phyloP scores from a whole-genome alignment of 2,329 filamentous ascomycete genomes.

The Pestalotiopsis fici region DNA sequence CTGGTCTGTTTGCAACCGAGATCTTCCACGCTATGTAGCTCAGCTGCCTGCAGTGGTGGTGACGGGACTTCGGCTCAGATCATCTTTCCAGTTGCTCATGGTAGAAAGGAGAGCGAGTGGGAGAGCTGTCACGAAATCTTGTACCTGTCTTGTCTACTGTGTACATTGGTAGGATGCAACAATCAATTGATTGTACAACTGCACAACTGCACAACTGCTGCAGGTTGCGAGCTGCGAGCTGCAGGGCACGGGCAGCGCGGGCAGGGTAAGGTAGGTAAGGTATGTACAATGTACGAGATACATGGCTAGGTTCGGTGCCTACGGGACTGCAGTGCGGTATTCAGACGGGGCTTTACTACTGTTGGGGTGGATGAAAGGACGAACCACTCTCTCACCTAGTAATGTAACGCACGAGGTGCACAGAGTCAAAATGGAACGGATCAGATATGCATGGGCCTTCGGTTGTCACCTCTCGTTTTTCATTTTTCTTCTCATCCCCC shows the following conservation, averaged over 20 bases:
- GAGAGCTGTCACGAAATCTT: no score
- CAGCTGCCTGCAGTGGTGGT: not conserved
- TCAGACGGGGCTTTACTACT: not conserved
- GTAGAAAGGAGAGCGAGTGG: no score
- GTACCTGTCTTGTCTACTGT: no score
- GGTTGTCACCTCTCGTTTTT: no score
- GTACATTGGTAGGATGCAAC: no score
- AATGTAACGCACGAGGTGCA: not conserved
- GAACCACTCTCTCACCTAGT: not conserved
- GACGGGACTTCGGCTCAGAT: not conserved
- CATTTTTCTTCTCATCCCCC: no score
- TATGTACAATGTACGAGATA: no score
- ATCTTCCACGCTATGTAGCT: not conserved
- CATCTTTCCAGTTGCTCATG: no score
- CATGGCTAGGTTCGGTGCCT: no score
- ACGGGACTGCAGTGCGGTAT: no score
- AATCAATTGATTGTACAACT: not conserved
- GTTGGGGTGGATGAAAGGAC: not conserved
- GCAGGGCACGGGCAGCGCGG: not conserved
- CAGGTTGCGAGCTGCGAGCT: not conserved
- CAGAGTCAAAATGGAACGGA: not conserved
- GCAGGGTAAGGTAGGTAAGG: no score
- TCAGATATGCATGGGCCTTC: not conserved
- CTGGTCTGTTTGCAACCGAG: not conserved
- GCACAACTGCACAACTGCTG: not conserved